Evolutionary conservation across 768 basidiomycete species (phyloP).

Genomic region (Lactifluus pinguis): DNA sequence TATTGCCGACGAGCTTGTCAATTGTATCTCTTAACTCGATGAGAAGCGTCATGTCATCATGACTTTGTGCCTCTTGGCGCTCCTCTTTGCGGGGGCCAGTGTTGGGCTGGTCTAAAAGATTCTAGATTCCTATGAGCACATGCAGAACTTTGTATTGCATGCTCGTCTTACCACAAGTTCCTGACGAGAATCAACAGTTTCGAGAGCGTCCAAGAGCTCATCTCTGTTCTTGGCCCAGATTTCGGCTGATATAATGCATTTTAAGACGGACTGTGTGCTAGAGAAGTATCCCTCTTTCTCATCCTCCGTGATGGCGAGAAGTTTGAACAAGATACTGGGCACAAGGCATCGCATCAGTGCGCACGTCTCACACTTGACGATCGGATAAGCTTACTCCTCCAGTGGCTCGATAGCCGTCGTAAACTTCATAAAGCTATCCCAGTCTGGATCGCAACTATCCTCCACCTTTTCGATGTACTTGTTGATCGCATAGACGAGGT

Average conservation of each 20-base stretch:
- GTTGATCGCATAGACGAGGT: slow-evolving; percentile 16
- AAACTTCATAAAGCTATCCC: slow-evolving; percentile 17
- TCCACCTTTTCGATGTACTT: slow-evolving; percentile 14
- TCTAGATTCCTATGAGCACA: background rate
- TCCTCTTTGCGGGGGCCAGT: background rate
- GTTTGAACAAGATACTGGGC: slow-evolving; percentile 3
- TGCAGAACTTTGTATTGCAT: background rate
- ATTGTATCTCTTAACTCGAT: background rate
- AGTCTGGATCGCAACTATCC: background rate
- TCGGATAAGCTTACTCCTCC: slow-evolving; percentile 9
- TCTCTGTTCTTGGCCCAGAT: slow-evolving; percentile 8
- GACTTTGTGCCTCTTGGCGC: background rate
- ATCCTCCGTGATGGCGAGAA: slow-evolving; percentile 3
- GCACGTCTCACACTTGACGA: background rate
- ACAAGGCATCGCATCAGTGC: background rate
- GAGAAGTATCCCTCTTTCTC: slow-evolving; percentile 11
- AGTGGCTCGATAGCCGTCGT: slow-evolving; percentile 19
- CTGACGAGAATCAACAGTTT: background rate
- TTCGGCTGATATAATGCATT: background rate
- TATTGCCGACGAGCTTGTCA: background rate
- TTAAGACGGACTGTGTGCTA: background rate
- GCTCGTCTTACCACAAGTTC: background rate
- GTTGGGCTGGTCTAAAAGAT: background rate
- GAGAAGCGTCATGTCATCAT: slow-evolving; percentile 8
- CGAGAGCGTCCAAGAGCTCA: background rate